phyloP scores from a whole-genome alignment of 2,329 filamentous ascomycete species.

The Cladosporium austrohemisphaericum region DNA sequence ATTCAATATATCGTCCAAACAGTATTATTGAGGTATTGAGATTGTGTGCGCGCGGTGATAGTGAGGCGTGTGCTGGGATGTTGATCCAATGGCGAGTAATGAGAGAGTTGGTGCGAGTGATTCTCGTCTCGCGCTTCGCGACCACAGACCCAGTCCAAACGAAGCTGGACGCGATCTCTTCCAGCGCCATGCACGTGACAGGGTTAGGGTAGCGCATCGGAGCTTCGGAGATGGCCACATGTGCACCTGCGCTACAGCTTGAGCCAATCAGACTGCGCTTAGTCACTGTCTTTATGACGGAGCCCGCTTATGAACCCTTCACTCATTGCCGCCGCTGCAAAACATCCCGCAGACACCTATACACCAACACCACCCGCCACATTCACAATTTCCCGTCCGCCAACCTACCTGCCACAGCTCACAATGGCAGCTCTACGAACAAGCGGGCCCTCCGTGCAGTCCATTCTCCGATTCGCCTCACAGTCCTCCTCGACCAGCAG shows the following conservation, averaged over 20 bases:
- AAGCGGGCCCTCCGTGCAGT: slow-evolving; percentile 27
- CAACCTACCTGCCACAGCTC: neutral
- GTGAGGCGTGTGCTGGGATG: too few relatives aligned
- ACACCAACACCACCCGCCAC: neutral
- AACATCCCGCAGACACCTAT: neutral
- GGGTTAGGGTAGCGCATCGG: neutral
- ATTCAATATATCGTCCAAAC: too few relatives aligned
- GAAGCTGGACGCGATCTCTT: slow-evolving; percentile 8
- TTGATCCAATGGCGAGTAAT: too few relatives aligned
- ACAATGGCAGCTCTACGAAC: slow-evolving; percentile 31
- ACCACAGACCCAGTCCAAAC: neutral
- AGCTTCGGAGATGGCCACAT: neutral
- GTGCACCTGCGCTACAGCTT: too few relatives aligned
- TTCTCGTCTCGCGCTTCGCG: slow-evolving; percentile 9
- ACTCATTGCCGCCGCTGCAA: neutral
- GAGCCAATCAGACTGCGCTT: slow-evolving; percentile 10
- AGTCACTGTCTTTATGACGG: neutral
- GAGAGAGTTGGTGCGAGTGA: too few relatives aligned
- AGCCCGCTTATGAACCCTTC: slow-evolving; percentile 9
- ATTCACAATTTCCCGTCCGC: neutral
- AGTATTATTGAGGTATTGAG: too few relatives aligned
- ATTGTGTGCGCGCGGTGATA: too few relatives aligned
- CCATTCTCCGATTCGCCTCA: slow-evolving; percentile 36
- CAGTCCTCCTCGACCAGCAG: slow-evolving; percentile 26
- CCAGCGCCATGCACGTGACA: neutral